Base-by-base conservation (phyloP, 495 filamentous ascomycete genomes). In the Neurospora cerealis region DNA sequence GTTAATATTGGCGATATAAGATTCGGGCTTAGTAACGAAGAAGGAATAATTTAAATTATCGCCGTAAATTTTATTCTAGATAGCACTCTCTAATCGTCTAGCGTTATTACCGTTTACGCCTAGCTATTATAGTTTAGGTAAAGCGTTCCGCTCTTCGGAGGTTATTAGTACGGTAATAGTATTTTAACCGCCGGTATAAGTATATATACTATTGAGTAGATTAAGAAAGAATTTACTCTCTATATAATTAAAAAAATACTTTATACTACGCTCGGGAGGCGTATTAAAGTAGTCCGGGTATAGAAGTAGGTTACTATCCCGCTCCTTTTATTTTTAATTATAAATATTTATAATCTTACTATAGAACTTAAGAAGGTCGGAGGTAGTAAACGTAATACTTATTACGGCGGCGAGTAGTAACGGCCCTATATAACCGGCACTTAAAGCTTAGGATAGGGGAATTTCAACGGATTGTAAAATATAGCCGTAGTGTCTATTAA, bases 71-170 rank as follows among this genome's bases (percentile, higher is more conserved):
- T 46, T 9, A 2, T 42, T 46, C 9, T 41, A 1, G 4, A 71
- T 70, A 4, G 70, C 46, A 9, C 34, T 70, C 13, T 78, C 46
- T 10, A 78, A 15, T 4, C 73, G 44, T 17, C 46, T 34, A 0
- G 44, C 66, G 38, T 78, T 76, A 69, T 74, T 71, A 11, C 74
- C 73, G 34, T 76, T 72, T 1, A 73, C 72, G n/a, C 76, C 73
- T 54, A 74, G 76, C 74, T 41, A 74, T 5, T 69, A 54, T n/a
- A 37, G 69, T 38, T n/a, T 28, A n/a, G 73, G 70, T 19, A 4
- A 32, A 41, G 24, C 41, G 41, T 42, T 42, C 17, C 15, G n/a
- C 13, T 46, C 28, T 21, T 70, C 28, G 28, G 72, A 28, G n/a
- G 24, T 41, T 69, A 73, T 71, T 19, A 71, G 70, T 0, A 74